A percentile compares a stretch with the other conserved stretches of the same genome.
These are phyloP conservation scores for Silene vulgaris DNA, from an alignment of 179 eudicot genomes.

Conservation along the genomic window DNA sequence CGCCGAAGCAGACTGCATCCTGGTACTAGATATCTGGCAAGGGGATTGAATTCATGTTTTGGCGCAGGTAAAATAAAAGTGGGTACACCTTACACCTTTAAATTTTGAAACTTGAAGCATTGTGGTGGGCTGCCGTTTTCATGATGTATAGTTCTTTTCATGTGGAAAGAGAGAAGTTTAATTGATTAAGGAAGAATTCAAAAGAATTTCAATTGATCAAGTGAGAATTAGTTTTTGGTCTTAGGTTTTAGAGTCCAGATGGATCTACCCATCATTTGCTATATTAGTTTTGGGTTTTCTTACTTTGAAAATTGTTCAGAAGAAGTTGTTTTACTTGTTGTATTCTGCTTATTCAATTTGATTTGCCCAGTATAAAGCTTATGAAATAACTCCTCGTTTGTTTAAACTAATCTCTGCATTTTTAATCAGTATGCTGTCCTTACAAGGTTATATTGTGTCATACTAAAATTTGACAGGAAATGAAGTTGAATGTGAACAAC, in stretches of 20 bases:
- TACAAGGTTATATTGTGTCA: not conserved
- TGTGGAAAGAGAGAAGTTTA: no score
- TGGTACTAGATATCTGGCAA: constrained; percentile 95
- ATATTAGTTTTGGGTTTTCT: no score
- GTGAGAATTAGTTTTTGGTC: no score
- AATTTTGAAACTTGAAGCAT: not conserved
- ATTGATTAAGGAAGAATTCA: no score
- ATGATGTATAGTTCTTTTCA: not conserved
- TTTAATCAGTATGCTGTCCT: not conserved
- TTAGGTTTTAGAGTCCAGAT: no score
- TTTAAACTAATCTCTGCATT: not conserved
- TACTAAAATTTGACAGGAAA: constrained; percentile 50
- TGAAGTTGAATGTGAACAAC: constrained; percentile 98
- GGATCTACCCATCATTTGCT: no score
- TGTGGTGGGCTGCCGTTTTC: not conserved
- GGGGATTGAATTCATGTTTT: constrained; percentile 89
- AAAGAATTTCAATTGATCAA: no score
- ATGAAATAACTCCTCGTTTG: not conserved
- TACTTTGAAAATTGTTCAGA: no score
- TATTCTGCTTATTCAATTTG: no score
- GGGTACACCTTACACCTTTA: not conserved
- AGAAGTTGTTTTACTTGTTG: no score
- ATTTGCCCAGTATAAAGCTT: not conserved
- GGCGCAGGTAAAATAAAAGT: constrained; percentile 61
- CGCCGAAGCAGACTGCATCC: constrained; percentile 99